Evolutionary conservation across 169 alveolate species (phyloP).

Genomic region (Theileria equi): DNA sequence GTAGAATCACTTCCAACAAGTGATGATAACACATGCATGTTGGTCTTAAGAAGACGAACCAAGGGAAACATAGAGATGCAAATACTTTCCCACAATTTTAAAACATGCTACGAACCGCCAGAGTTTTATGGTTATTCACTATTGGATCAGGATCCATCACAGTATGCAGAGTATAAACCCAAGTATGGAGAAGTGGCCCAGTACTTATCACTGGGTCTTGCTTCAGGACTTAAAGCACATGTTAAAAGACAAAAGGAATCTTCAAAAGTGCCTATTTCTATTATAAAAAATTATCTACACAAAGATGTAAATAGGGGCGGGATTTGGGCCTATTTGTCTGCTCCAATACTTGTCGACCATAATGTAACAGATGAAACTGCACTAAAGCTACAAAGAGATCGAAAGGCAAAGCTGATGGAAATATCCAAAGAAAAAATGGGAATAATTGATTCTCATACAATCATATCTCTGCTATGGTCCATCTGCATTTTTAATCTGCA

Average conservation of each 20-base stretch:
- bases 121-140: conserved; percentile 2
- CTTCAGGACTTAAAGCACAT: not conserved
- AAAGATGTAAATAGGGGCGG: conserved; percentile 56
- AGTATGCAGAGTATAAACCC: not conserved
- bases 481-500: conserved; percentile 22
- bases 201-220: conserved; percentile 7
- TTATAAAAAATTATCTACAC: conserved; percentile 22
- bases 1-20: not conserved
- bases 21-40: conserved; percentile 17
- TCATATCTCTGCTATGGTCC: conserved; percentile 37
- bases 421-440: conserved; percentile 18
- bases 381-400: not conserved
- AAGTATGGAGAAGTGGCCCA: not conserved
- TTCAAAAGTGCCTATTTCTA: conserved; percentile 22
- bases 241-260: not conserved
- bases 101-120: not conserved
- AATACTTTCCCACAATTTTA: conserved; percentile 11
- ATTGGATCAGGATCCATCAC: no score
- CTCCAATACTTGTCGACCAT: conserved; percentile 24
- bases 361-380: not conserved
- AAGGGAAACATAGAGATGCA: conserved; percentile 8
- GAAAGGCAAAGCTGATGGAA: conserved; percentile 1
- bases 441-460: conserved; percentile 14
- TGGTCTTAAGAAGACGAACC: conserved; percentile 18
- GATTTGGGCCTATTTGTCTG: conserved; percentile 54